phyloP scores from a whole-genome alignment of 192 early-diverging fungal genomes.

The Coemansia javaensis region DNA sequence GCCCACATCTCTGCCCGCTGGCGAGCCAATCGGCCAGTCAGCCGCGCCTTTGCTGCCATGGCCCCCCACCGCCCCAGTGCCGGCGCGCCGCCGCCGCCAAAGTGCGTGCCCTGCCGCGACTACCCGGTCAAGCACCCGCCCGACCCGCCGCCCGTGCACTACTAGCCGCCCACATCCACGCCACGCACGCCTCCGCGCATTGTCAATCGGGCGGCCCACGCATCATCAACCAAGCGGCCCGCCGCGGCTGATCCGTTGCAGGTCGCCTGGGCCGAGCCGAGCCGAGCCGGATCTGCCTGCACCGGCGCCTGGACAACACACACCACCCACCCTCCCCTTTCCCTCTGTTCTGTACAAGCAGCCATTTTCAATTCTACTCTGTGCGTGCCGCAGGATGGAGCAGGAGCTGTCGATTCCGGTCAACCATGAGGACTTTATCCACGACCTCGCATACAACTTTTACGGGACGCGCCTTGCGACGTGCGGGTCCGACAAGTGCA shows the following conservation, averaged over 20 bases:
- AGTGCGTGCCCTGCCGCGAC: conserved; percentile 36
- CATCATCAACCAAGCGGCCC: no score
- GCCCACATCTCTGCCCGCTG: no score
- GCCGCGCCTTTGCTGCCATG: background rate
- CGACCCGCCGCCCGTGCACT: conserved; percentile 33
- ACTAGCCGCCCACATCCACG: conserved; percentile 2
- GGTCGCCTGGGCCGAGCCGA: no score
- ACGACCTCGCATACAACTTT: conserved; percentile 86
- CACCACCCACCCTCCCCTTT: no score
- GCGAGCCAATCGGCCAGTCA: no score
- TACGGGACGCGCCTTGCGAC: conserved; percentile 90
- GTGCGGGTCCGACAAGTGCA: conserved; percentile 84
- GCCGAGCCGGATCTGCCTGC: no score
- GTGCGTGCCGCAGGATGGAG: conserved; percentile 18
- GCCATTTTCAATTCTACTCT: background rate
- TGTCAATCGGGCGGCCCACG: no score
- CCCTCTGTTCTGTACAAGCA: background rate
- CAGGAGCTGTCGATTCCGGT: conserved; percentile 47
- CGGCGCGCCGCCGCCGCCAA: conserved; percentile 2
- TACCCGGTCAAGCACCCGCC: conserved; percentile 50
- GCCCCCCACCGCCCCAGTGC: background rate
- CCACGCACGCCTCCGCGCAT: background rate
- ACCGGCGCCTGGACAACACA: no score
- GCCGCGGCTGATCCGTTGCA: no score
- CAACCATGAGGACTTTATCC: conserved; percentile 83